A percentile compares a stretch with the other conserved stretches of the same genome.
phyloP scores from a whole-genome alignment of 345 rosid genomes.

The Capsella bursapastoris region DNA sequence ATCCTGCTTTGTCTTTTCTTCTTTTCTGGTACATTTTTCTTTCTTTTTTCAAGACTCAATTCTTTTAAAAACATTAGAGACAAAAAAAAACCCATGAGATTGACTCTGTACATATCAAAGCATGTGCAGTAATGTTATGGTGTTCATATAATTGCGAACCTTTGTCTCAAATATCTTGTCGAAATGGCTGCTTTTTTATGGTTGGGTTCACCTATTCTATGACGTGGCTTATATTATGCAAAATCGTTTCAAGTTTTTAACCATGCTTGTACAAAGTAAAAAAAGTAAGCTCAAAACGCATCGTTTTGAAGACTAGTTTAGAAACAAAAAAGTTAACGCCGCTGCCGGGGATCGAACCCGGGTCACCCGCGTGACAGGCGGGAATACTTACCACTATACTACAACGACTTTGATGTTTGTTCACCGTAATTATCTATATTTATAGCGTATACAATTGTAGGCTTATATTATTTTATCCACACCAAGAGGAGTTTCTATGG shows the following conservation, averaged over 20 bases:
- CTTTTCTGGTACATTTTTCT: not conserved
- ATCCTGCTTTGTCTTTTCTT: not conserved
- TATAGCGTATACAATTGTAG: not conserved
- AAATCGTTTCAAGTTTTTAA: not conserved
- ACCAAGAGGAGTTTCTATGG: constrained; percentile 24
- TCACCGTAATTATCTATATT: accelerated
- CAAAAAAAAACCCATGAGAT: not conserved
- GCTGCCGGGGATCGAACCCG: constrained; percentile 97
- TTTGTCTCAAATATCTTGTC: not conserved
- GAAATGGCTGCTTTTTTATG: not conserved
- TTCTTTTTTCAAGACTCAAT: constrained; percentile 11
- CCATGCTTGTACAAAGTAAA: too few relatives aligned
- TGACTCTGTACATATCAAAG: constrained; percentile 37
- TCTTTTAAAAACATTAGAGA: constrained; percentile 20
- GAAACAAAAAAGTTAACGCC: constrained; percentile 44
- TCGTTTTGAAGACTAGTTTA: not conserved
- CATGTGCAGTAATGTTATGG: constrained; percentile 21
- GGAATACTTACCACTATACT: constrained; percentile 85
- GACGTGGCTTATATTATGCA: not conserved
- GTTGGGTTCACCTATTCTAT: not conserved
- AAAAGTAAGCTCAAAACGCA: not conserved
- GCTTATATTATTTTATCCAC: constrained; percentile 6
- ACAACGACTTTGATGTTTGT: not conserved
- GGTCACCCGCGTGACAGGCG: constrained; percentile 99
- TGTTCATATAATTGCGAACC: constrained; percentile 12